These are phyloP conservation scores for Penicillium cinerascens DNA, from an alignment of 495 filamentous ascomycete species.

Conservation along the genomic window DNA sequence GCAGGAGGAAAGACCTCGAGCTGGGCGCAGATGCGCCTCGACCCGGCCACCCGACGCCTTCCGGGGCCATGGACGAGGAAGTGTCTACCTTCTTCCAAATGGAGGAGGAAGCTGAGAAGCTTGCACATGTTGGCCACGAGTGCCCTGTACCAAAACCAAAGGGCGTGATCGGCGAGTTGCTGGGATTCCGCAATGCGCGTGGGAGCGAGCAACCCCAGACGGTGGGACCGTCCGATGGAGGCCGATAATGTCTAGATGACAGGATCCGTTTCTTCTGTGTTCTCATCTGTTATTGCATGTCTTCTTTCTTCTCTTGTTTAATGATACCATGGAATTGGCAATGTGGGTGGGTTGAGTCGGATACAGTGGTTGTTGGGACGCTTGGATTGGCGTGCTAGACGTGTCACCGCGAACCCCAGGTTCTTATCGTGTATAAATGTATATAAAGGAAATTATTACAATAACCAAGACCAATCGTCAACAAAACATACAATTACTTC, in stretches of 20 bases:
- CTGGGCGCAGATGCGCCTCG: slow-evolving; percentile 17
- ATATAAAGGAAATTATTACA: slow-evolving; percentile 3
- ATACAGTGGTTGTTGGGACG: slow-evolving; percentile 5
- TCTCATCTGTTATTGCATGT: slow-evolving; percentile 6
- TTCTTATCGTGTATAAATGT: slow-evolving; percentile 17
- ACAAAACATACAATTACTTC: not conserved
- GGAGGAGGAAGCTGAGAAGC: slow-evolving; percentile 42
- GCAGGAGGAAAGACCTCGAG: slow-evolving; percentile 33
- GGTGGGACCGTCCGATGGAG: slow-evolving; percentile 7
- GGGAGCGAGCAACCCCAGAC: slow-evolving; percentile 11
- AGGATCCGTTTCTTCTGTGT: not conserved
- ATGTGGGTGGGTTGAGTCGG: slow-evolving; percentile 7
- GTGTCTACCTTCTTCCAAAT: slow-evolving; percentile 44
- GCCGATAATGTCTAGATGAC: slow-evolving; percentile 5
- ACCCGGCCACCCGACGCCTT: slow-evolving; percentile 15
- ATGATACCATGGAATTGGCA: slow-evolving; percentile 30
- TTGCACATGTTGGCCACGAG: slow-evolving; percentile 39
- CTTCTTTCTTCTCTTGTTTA: slow-evolving; percentile 18
- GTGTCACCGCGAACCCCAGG: slow-evolving; percentile 7
- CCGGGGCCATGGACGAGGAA: slow-evolving; percentile 36
- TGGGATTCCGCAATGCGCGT: slow-evolving; percentile 55
- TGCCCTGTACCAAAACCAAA: slow-evolving; percentile 85
- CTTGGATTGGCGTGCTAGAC: slow-evolving; percentile 6
- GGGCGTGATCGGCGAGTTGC: slow-evolving; percentile 66
- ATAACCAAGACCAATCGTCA: not conserved